Evolutionary conservation across 1,284 basidiomycete species (phyloP).

Genomic region (Cutaneotrichosporon daszewskae): DNA sequence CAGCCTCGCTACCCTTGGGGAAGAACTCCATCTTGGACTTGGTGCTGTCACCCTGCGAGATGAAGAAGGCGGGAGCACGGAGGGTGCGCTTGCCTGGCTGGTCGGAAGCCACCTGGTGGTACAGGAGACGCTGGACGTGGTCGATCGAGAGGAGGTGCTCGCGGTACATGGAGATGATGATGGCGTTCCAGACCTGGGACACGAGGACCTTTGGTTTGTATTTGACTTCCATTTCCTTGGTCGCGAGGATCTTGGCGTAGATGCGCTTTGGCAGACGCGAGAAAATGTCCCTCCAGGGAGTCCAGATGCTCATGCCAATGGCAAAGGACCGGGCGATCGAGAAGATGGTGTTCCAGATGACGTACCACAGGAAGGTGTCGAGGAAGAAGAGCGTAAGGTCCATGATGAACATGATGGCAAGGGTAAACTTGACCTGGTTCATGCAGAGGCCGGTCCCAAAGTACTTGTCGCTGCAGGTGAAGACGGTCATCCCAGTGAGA

Average conservation of each 20-base stretch:
- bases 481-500: slow-evolving; percentile 89
- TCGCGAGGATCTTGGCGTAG: slow-evolving; percentile 86
- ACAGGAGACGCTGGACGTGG: slow-evolving; percentile 87
- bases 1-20: slow-evolving; percentile 83
- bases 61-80: slow-evolving; percentile 90
- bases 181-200: slow-evolving; percentile 95
- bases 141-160: slow-evolving; percentile 94
- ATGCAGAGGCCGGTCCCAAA: slow-evolving; percentile 74
- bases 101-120: slow-evolving; percentile 83
- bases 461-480: slow-evolving; percentile 73
- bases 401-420: slow-evolving; percentile 96
- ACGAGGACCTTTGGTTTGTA: slow-evolving; percentile 98
- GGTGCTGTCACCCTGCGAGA: slow-evolving; percentile 76
- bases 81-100: slow-evolving; percentile 79
- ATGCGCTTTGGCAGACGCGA: slow-evolving; percentile 88
- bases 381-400: slow-evolving; percentile 90
- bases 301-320: slow-evolving; percentile 90
- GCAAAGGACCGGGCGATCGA: slow-evolving; percentile 83
- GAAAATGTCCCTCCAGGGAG: slow-evolving; percentile 93
- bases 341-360: slow-evolving; percentile 93
- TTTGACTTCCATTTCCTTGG: slow-evolving; percentile 87
- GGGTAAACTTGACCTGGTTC: slow-evolving; percentile 84
- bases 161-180: slow-evolving; percentile 99
- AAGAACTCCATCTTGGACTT: slow-evolving; percentile 81
- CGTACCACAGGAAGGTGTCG: slow-evolving; percentile 92